Percentiles rank a stretch among this genome's conserved stretches.
These are phyloP conservation scores for Tricholoma bakamatsutake DNA, from an alignment of 768 basidiomycete genomes.

Conservation along the genomic window DNA sequence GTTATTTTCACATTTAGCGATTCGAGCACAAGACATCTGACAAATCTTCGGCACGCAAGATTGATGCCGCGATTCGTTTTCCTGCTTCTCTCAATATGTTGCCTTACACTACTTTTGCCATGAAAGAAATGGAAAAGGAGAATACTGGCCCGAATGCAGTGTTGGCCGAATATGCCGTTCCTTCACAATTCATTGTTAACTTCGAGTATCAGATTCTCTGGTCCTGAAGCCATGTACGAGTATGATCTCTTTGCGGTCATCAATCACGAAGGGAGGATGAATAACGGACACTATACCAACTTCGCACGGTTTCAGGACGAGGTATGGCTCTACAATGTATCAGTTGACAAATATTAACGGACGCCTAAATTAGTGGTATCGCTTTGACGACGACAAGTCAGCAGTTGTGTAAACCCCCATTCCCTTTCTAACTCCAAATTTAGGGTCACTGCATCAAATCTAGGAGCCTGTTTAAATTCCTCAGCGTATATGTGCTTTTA, in stretches of 20 bases:
- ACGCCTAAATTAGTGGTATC: slow-evolving; percentile 65
- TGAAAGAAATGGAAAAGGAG: slow-evolving; percentile 48
- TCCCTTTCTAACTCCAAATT: neutral
- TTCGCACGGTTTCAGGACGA: slow-evolving; percentile 82
- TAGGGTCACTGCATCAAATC: slow-evolving; percentile 68
- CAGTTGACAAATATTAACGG: neutral
- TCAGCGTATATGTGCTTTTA: slow-evolving; percentile 95
- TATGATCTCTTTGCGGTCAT: slow-evolving; percentile 93
- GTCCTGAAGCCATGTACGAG: slow-evolving; percentile 68
- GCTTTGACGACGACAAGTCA: slow-evolving; percentile 92
- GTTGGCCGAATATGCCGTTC: slow-evolving; percentile 18
- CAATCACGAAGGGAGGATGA: slow-evolving; percentile 90
- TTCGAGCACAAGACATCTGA: slow-evolving; percentile 84
- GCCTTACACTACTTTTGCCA: slow-evolving; percentile 67
- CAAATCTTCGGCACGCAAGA: slow-evolving; percentile 73
- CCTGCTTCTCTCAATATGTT: slow-evolving; percentile 85
- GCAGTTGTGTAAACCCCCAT: slow-evolving; percentile 17
- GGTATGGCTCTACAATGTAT: slow-evolving; percentile 36
- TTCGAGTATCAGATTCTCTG: slow-evolving; percentile 32
- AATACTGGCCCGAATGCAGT: slow-evolving; percentile 19
- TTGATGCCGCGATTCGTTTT: slow-evolving; percentile 78
- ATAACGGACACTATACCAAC: slow-evolving; percentile 93
- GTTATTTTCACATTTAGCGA: slow-evolving; percentile 43
- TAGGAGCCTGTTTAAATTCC: slow-evolving; percentile 63
- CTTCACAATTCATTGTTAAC: neutral